Base-by-base conservation (phyloP, 306 rosid species). In the Styphnolobium japonicum region DNA sequence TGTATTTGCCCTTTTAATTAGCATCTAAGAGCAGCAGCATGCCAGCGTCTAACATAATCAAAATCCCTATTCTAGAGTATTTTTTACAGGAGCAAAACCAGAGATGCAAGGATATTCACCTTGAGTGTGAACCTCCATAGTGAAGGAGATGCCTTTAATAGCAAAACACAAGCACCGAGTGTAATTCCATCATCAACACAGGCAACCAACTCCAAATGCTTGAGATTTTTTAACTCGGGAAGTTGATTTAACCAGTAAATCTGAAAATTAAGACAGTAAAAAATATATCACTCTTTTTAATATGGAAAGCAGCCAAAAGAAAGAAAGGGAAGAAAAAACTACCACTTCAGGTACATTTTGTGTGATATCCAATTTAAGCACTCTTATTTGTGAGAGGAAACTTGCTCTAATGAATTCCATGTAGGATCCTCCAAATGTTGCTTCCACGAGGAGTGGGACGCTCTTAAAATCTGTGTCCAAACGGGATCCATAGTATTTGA, bases 321-420 rank as follows among this genome's bases (percentile, higher is more conserved):
- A 60, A 42, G 23, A n/a, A 63, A 53, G 2, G 7, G 57, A 12
- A 15, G 5, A 22, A n/a, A 46, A 46, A 74, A 6, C 7, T 61
- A 80, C 85, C 80, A 80, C 60, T 45, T 75, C n/a, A 53, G 71
- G 75, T 63, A 33, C 36, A 7, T 62, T 80, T 63, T 69, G 66
- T 62, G 84, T 69, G 11, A 80, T 76, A 43, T 84, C 85, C 79
- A 84, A 19, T 70, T 76, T 84, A 45, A 84, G 85, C 66, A 80
- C 67, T 80, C 63, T 36, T 45, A 84, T 12, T 45, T 80, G 85
- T 3, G 58, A 70, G n/a, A 80, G 36, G 76, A 75, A 76, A 37
- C 85, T 62, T 62, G 62, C 67, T 70, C 62, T 49, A 25, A 5
- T 52, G 68, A 80, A 75, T 4, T 42, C 33, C n/a, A 67, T 48